Base-by-base conservation (phyloP, 495 filamentous ascomycete species). In the Penicillium subrubescens region DNA sequence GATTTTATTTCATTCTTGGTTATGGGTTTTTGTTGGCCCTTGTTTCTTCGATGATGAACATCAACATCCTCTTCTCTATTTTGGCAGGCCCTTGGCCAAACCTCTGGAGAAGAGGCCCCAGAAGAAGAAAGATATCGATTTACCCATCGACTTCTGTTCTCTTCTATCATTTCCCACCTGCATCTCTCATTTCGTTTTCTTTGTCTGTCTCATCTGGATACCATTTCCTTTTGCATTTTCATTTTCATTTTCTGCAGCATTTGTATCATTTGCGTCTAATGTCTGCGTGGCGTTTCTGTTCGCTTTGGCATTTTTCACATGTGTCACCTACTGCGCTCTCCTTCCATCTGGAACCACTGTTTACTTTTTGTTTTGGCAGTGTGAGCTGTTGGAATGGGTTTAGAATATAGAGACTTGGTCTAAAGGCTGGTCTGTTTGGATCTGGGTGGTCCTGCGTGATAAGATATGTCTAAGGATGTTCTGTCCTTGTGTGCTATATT, bases 121-220 rank as follows among this genome's bases (percentile, higher is more conserved):
- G 35, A 41, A 41, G 35, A 5, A 43, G 21, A 57, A 29, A n/a
- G 23, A 23, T 44, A 3, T 58, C 19, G 19, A 29, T 31, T 43
- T 10, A 14, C 17, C 0, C 15, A n/a, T 58, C 25, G 25, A 25
- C 12, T 12, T 25, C 19, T 25, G 23, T 15, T 8, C 54, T 8
- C 17, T 44, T 63, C 31, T 59, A 25, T 57, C 34, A 50, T 53
- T 43, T 55, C 34, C 41, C 55, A 27, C 31, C 37, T 62, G 53
- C 60, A 57, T 57, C 27, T 59, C 14, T 25, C 29, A 51, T 58
- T 70, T 65, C 64, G 31, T 21, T 48, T 10, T 8, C 19, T 55
- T 61, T 69, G 61, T 66, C 39, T 64, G 60, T 65, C 65, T 71
- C 56, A 59, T 61, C 37, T 59, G 66, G 65, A 72, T 66, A 70